phyloP scores from a whole-genome alignment of 257 asterid genomes.

The Penstemon barbatus region DNA sequence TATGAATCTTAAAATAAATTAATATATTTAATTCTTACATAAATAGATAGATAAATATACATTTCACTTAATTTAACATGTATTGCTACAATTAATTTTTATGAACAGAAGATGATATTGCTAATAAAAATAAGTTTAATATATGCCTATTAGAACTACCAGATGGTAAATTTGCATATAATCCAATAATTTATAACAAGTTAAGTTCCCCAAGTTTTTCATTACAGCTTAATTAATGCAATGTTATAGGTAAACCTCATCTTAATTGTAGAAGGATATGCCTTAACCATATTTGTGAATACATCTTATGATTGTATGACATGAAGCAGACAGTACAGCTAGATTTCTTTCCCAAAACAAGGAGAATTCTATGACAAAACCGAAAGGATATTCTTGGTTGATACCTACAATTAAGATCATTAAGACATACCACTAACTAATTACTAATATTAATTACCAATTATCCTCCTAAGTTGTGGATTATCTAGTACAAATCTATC shows the following conservation, averaged over 20 bases:
- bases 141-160: too few species aligned
- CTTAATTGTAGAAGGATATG: background rate
- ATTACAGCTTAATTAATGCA: background rate
- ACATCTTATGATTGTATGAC: background rate
- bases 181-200: background rate
- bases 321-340: background rate
- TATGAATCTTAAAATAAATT: too few species aligned
- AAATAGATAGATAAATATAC: too few species aligned
- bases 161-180: too few species aligned
- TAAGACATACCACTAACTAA: background rate
- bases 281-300: conserved; percentile 17
- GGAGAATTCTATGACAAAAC: background rate
- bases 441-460: background rate
- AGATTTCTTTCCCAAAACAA: background rate
- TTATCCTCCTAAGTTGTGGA: conserved; percentile 25
- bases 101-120: too few species aligned
- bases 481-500: conserved; percentile 14
- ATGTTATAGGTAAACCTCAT: conserved; percentile 23
- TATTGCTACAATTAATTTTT: too few species aligned
- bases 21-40: too few species aligned
- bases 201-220: background rate
- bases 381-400: conserved; percentile 6
- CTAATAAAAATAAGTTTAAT: too few species aligned
- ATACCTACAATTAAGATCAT: background rate
- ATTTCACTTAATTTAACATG: too few species aligned